Base-by-base conservation (phyloP, 2,329 filamentous ascomycete species). In the Paraphaeosphaeria sporulosa region DNA sequence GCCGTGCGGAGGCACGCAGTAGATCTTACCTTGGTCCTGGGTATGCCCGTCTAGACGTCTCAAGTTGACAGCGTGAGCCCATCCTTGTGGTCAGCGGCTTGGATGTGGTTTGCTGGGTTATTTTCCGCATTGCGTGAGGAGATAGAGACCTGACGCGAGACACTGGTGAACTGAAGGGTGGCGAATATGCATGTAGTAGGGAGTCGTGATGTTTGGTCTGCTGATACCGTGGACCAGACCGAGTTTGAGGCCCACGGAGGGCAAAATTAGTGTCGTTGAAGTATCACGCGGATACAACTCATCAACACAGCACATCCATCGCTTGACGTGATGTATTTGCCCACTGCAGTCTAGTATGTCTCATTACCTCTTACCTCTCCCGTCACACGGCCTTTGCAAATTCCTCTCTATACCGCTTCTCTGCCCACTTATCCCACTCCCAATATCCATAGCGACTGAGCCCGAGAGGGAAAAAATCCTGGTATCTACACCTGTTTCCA, bases 1-100 rank as follows among this genome's bases (percentile, higher is more conserved):
- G 27, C 17, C n/a, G 13, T 3, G 7, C 17, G 40, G 5, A 40
- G 10, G 12, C 48, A 32, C 13, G 10, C 13, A 42, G 55, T 25
- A 51, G 59, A 62, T 59, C 60, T 49, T 42, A 46, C 44, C 59
- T 51, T 57, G 27, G n/a, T 54, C 47, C 48, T 40, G 57, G 60
- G 6, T 54, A 57, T 57, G 52, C 10, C 23, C 25, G 25, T 4
- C 6, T 3, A 27, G 25, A 27, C 13, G 60, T 62, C 38, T 47
- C 52, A 44, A 13, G 15, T 56, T 52, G 32, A 62, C 52, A 40
- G 7, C 6, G n/a, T n/a, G 38, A 13, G 17, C 13, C n/a, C 17
- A n/a, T 40, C 38, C 0, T 40, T 8, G 17, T 17, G 7, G 2
- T 32, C 10, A 12, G 8, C 7, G 10, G 30, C 10, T 32, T 32